These are phyloP conservation scores for Mycena vitilis DNA, from an alignment of 768 basidiomycete species.

Conservation along the genomic window DNA sequence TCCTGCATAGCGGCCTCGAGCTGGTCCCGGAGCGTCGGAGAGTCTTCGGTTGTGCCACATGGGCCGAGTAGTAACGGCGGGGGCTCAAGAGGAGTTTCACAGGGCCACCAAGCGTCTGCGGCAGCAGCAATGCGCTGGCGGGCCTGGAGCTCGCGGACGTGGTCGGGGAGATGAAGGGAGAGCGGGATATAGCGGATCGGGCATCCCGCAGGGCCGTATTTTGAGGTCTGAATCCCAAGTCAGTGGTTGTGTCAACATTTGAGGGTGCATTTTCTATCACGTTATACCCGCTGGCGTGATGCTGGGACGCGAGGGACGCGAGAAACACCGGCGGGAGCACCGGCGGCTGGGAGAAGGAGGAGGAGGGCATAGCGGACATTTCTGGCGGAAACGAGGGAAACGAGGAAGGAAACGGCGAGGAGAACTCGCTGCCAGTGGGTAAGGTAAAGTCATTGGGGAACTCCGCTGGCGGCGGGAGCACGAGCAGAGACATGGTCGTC, in stretches of 20 bases:
- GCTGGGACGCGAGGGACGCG: constrained; percentile 74
- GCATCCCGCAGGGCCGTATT: constrained; percentile 72
- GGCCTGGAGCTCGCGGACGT: constrained; percentile 62
- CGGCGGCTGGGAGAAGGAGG: not conserved
- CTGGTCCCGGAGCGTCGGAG: constrained; percentile 49
- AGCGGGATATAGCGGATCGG: constrained; percentile 71
- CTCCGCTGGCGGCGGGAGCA: constrained; percentile 14
- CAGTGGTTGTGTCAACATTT: no score
- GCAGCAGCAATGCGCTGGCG: constrained; percentile 58
- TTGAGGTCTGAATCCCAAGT: constrained; percentile 50
- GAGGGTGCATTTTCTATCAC: no score
- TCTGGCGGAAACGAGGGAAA: not conserved
- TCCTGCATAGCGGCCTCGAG: constrained; percentile 67
- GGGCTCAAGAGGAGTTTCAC: constrained; percentile 34
- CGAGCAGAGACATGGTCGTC: constrained; percentile 21
- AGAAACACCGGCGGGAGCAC: constrained; percentile 42
- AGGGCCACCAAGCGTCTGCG: constrained; percentile 63
- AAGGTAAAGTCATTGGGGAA: constrained; percentile 7
- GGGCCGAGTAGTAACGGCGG: constrained; percentile 46
- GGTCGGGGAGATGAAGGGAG: constrained; percentile 70
- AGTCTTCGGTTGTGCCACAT: constrained; percentile 36
- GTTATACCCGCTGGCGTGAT: constrained; percentile 79
- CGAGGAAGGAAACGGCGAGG: not conserved
- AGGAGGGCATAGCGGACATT: not conserved
- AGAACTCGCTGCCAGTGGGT: not conserved